Conservation (phyloP, 768 basidiomycete species). For the Leccinum rimulosum region DNA sequence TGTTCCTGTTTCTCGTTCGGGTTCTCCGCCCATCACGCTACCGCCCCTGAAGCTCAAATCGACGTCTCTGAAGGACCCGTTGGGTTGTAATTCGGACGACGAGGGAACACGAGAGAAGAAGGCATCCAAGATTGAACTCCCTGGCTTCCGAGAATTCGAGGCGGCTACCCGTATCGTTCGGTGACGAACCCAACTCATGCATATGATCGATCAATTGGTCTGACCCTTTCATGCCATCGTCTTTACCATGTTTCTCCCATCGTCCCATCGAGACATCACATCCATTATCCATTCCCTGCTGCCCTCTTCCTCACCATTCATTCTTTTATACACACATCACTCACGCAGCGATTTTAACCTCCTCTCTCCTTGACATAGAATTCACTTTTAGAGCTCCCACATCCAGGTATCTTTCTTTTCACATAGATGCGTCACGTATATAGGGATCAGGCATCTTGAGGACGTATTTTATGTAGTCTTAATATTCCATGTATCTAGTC, state of each 20-base stretch:
- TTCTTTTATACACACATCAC: slow-evolving; percentile 1
- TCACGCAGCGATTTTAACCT: slow-evolving; percentile 9
- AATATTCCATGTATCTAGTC: slow-evolving; percentile 32
- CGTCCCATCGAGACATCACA: slow-evolving; percentile 13
- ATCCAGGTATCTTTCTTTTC: slow-evolving; percentile 11
- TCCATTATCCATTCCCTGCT: slow-evolving; percentile 16
- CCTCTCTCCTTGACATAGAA: slow-evolving; percentile 20
- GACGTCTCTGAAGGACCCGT: slow-evolving; percentile 11
- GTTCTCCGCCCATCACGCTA: slow-evolving; percentile 68
- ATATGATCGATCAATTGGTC: neutral
- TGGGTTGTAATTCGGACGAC: slow-evolving; percentile 21
- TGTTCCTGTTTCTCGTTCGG: slow-evolving; percentile 58
- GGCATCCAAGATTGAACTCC: slow-evolving; percentile 46
- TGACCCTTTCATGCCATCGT: neutral
- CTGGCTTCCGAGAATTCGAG: slow-evolving; percentile 63
- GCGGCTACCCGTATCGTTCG: slow-evolving; percentile 39
- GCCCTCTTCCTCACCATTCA: slow-evolving; percentile 5
- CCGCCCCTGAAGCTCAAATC: slow-evolving; percentile 59
- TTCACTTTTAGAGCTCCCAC: slow-evolving; percentile 20
- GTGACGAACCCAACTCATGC: slow-evolving; percentile 13
- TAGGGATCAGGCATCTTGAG: slow-evolving; percentile 35
- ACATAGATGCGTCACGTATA: slow-evolving; percentile 32
- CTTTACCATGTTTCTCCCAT: slow-evolving; percentile 8
- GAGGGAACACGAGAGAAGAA: slow-evolving; percentile 19
- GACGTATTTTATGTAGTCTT: slow-evolving; percentile 35